Evolutionary conservation across 331 rosid species (phyloP).

Genomic region (Acacia pycnantha): DNA sequence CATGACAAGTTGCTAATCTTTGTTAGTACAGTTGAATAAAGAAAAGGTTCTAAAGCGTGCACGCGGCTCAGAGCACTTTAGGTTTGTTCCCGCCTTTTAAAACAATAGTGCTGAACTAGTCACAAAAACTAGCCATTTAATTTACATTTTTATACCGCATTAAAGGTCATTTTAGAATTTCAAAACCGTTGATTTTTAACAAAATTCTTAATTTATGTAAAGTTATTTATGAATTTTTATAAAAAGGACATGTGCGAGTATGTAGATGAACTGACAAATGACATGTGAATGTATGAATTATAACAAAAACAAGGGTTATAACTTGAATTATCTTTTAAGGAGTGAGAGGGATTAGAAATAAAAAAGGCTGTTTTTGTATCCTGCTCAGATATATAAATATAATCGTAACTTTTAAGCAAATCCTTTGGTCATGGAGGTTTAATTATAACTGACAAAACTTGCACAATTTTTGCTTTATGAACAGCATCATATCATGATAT

Average conservation of each 20-base stretch:
- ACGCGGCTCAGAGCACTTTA: not conserved
- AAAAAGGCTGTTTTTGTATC: not conserved
- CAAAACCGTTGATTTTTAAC: not conserved
- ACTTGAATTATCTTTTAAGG: not conserved
- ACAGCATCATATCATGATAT: not conserved
- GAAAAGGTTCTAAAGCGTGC: not conserved
- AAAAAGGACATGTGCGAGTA: not conserved
- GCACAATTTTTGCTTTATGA: not conserved
- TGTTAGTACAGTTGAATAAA: not conserved
- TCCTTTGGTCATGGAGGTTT: not conserved
- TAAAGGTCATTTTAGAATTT: not conserved
- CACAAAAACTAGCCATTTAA: not conserved
- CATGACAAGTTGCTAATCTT: not conserved
- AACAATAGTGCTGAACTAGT: not conserved
- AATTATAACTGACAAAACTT: not conserved
- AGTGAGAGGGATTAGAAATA: not conserved
- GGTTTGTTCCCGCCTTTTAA: too few species aligned
- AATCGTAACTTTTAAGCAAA: constrained; percentile 40
- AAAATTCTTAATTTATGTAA: too few species aligned
- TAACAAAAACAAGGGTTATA: not conserved
- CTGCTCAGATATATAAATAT: not conserved
- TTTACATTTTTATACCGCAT: not conserved
- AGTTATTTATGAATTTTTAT: too few species aligned
- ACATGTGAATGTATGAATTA: not conserved
- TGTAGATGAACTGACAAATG: too few species aligned